Base-by-base conservation (phyloP, 148 eudicot species). In the Diospyros lotus region DNA sequence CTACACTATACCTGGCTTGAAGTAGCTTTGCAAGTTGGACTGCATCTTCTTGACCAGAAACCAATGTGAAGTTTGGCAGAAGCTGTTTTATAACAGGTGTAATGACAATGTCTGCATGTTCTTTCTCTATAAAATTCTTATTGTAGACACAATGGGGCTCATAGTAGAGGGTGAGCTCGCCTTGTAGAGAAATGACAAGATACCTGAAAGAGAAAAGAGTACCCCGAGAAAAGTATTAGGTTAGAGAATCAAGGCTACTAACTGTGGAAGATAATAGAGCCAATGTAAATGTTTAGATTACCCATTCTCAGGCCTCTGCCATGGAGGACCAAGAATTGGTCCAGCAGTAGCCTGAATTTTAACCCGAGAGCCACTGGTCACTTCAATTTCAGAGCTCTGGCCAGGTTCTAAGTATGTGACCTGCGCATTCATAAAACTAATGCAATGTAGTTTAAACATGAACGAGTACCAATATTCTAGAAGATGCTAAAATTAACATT, bases 271-370 rank as follows among this genome's bases (percentile, higher is more conserved):
- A n/a, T 2, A 15, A 10, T 66, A 38, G 41, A 4, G 59, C 15
- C 4, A 69, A 50, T 40, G 28, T 28, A 28, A 28, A 28, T 28
- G 28, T 28, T 28, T 28, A 68, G 51, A 70, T 41, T 82, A 94
- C 98, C 98, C 98, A 70, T 95, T 95, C 81, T 95, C 98, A 68
- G 98, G 98, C 17, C 97, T 94, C 80, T 95, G 97, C 98, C 97
- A 95, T 78, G 98, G 97, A 74, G 98, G 98, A 69, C 98, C 98
- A 43, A 95, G 85, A 82, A 95, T 88, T 51, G 98, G 97, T 72
- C 98, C 98, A 11, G 94, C 82, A 80, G 97, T 95, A 41, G 98
- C 97, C 62, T 75, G 83, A 41, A 89, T 74, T 79, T 43, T 81
- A 54, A 88, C 93, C 43, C 59, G 80, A 69, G 86, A 76, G 71